These are phyloP conservation scores for Leccinum solheimii DNA, from an alignment of 1,284 basidiomycete genomes.

Conservation along the genomic window DNA sequence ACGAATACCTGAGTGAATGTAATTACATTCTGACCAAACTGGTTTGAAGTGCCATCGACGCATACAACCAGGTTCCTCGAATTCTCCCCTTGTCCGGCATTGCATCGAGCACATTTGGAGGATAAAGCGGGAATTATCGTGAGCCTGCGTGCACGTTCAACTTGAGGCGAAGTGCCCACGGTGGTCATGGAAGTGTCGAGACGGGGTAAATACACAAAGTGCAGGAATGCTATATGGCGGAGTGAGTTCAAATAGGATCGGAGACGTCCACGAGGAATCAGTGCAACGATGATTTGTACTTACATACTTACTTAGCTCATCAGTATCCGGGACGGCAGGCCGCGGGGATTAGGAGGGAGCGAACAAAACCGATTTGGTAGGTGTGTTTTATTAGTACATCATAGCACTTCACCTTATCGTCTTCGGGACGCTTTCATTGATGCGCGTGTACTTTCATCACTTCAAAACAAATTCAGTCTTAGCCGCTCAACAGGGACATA, in stretches of 20 bases:
- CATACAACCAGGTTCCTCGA: constrained; percentile 32
- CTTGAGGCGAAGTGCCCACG: neutral
- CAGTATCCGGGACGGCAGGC: neutral
- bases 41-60: constrained; percentile 14
- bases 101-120: constrained; percentile 18
- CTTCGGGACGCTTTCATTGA: neutral
- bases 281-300: neutral
- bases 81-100: constrained; percentile 3
- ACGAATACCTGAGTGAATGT: constrained; percentile 14
- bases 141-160: neutral
- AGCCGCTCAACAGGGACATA: neutral
- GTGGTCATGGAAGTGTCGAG: neutral
- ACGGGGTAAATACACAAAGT: neutral
- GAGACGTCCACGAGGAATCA: neutral
- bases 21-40: constrained; percentile 23
- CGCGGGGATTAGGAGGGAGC: neutral
- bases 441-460: neutral
- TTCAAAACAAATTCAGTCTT: neutral
- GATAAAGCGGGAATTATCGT: constrained; percentile 1
- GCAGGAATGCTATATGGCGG: neutral
- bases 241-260: neutral
- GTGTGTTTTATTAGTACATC: too few relatives aligned
- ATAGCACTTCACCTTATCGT: neutral
- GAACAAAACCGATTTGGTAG: neutral
- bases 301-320: neutral